phyloP scores from a whole-genome alignment of 495 filamentous ascomycete genomes.

The Hypoxylon rickii region DNA sequence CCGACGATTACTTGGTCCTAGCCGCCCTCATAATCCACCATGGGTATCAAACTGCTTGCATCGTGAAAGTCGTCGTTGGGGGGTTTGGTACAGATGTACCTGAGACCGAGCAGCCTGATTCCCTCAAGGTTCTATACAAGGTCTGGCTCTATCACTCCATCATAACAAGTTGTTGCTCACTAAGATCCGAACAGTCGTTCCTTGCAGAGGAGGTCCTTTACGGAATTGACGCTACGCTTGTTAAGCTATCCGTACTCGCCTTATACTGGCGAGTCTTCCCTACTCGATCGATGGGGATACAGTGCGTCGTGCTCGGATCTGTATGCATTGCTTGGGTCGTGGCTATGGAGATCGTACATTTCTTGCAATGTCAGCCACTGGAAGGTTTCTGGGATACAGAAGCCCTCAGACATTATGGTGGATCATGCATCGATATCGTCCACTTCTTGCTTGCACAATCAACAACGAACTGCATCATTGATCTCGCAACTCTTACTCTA shows the following conservation, averaged over 20 bases:
- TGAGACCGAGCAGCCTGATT: not conserved
- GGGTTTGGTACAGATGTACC: not conserved
- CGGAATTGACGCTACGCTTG: not conserved
- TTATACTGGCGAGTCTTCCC: conserved; percentile 25
- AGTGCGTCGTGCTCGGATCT: not conserved
- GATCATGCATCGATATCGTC: not conserved
- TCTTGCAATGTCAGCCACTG: conserved; percentile 7
- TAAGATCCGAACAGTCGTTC: not conserved
- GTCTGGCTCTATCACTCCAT: not conserved
- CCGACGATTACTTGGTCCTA: not conserved
- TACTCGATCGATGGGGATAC: not conserved
- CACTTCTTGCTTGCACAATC: conserved; percentile 8
- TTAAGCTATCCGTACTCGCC: conserved; percentile 14
- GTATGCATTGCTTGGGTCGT: conserved; percentile 1
- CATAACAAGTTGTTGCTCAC: not conserved
- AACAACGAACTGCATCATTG: conserved; percentile 6
- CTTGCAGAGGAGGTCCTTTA: conserved; percentile 10
- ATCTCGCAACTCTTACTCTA: conserved; percentile 1
- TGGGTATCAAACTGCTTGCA: not conserved
- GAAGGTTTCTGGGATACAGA: conserved; percentile 9
- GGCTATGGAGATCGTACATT: not conserved
- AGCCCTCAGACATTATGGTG: not conserved
- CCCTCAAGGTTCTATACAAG: not conserved
- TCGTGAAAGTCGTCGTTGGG: not conserved
- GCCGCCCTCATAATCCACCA: not conserved